phyloP scores from a whole-genome alignment of 2,329 filamentous ascomycete species.

The Bertia moriformis region DNA sequence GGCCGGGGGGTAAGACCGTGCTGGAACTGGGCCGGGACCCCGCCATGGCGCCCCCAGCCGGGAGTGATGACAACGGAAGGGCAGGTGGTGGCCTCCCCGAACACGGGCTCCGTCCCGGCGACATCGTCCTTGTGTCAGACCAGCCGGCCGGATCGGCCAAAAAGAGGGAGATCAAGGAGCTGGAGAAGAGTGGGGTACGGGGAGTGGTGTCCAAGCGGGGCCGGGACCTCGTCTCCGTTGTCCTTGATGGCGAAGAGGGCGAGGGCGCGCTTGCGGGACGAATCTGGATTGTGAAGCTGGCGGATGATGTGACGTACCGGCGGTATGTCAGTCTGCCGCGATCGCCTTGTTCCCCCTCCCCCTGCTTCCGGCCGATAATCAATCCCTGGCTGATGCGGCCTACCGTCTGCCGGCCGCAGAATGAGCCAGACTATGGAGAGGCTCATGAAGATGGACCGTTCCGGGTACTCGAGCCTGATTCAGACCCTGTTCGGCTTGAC shows the following conservation, averaged over 20 bases:
- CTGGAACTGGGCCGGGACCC: slow-evolving; percentile 55
- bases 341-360: neutral
- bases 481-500: slow-evolving; percentile 47
- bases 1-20: slow-evolving; percentile 79
- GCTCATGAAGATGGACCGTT: slow-evolving; percentile 39
- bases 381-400: too few species aligned
- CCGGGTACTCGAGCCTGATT: slow-evolving; percentile 43
- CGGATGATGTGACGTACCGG: slow-evolving; percentile 53
- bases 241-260: slow-evolving; percentile 51
- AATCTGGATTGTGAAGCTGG: slow-evolving; percentile 53
- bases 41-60: slow-evolving; percentile 57
- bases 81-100: slow-evolving; percentile 52
- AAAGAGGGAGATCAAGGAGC: slow-evolving; percentile 58
- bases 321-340: slow-evolving; percentile 26
- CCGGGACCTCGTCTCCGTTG: slow-evolving; percentile 44
- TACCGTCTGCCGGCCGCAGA: slow-evolving; percentile 14
- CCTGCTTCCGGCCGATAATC: neutral
- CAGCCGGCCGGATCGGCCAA: slow-evolving; percentile 59
- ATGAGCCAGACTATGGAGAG: slow-evolving; percentile 51
- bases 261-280: slow-evolving; percentile 27
- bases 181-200: slow-evolving; percentile 52
- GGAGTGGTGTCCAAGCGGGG: slow-evolving; percentile 58
- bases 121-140: slow-evolving; percentile 64
- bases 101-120: slow-evolving; percentile 62
- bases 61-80: slow-evolving; percentile 8